A percentile compares a stretch with the other conserved stretches of the same genome.
phyloP scores from a whole-genome alignment of 306 rosid genomes.

The Betula pendula region DNA sequence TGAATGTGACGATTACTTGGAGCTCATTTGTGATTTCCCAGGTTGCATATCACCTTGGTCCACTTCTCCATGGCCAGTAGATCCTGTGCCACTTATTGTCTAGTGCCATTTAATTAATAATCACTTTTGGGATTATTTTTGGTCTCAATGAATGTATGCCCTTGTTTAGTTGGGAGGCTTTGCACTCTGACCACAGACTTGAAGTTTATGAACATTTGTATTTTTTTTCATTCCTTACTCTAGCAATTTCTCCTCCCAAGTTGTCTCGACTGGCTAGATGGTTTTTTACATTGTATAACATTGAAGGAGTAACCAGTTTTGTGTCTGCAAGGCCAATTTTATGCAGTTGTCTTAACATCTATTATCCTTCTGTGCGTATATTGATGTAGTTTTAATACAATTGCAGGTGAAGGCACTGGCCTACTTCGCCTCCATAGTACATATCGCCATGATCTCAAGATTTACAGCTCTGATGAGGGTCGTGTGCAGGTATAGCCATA shows the following conservation, averaged over 20 bases:
- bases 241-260: constrained; percentile 19
- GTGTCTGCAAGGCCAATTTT: not conserved
- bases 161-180: not conserved
- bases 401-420: constrained; percentile 95
- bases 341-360: not conserved
- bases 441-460: constrained; percentile 94
- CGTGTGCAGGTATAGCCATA: constrained; percentile 87
- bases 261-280: constrained; percentile 20
- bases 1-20: not conserved
- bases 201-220: not conserved
- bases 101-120: not conserved
- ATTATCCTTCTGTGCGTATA: constrained; percentile 14
- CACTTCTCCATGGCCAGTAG: not conserved
- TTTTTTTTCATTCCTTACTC: constrained; percentile 5
- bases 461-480: constrained; percentile 99
- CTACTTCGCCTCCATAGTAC: constrained; percentile 98
- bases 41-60: not conserved
- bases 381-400: constrained; percentile 29
- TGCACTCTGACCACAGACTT: not conserved
- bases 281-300: constrained; percentile 24
- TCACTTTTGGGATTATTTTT: not conserved
- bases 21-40: not conserved
- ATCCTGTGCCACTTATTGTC: not conserved
- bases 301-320: not conserved
- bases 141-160: not conserved